Percentiles rank a stretch among this genome's conserved stretches.
phyloP scores from a whole-genome alignment of 2,329 filamentous ascomycete species.

The Fusarium zealandicum region DNA sequence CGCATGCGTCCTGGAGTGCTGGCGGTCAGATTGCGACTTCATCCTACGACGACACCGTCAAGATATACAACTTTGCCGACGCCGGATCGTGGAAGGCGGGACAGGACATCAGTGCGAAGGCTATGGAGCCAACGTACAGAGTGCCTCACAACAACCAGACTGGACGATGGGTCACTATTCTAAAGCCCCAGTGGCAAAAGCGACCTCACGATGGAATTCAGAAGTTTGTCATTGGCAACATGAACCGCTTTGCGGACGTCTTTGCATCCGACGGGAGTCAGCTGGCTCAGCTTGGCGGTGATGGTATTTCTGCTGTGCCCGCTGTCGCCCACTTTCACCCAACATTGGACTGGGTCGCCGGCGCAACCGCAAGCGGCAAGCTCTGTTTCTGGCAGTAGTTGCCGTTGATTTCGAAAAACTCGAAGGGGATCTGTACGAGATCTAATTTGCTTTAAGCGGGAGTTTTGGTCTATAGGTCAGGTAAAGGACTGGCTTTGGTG shows the following conservation, averaged over 20 bases:
- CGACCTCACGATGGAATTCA: constrained; percentile 80
- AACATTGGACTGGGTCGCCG: constrained; percentile 87
- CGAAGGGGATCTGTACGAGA: not conserved
- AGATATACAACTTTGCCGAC: constrained; percentile 82
- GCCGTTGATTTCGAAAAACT: not conserved
- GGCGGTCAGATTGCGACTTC: constrained; percentile 88
- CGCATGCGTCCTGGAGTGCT: constrained; percentile 88
- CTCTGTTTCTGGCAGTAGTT: constrained; percentile 84
- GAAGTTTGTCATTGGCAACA: constrained; percentile 92
- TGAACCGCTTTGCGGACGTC: constrained; percentile 96
- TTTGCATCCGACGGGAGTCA: constrained; percentile 85
- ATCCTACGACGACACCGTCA: constrained; percentile 94
- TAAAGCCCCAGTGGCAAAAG: constrained; percentile 87
- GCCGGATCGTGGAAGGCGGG: constrained; percentile 66
- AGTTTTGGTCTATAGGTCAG: constrained; percentile 17
- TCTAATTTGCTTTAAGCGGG: constrained; percentile 21
- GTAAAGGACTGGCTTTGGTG: constrained; percentile 7
- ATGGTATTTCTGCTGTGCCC: constrained; percentile 92
- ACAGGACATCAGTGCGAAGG: constrained; percentile 62
- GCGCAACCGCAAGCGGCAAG: constrained; percentile 90
- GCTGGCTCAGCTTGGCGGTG: constrained; percentile 84
- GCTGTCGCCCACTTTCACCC: constrained; percentile 92
- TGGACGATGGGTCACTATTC: constrained; percentile 87
- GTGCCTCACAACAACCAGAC: constrained; percentile 95
- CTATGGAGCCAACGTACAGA: constrained; percentile 72